phyloP scores from a whole-genome alignment of 2,329 filamentous ascomycete genomes.

The Aciculosporium take region DNA sequence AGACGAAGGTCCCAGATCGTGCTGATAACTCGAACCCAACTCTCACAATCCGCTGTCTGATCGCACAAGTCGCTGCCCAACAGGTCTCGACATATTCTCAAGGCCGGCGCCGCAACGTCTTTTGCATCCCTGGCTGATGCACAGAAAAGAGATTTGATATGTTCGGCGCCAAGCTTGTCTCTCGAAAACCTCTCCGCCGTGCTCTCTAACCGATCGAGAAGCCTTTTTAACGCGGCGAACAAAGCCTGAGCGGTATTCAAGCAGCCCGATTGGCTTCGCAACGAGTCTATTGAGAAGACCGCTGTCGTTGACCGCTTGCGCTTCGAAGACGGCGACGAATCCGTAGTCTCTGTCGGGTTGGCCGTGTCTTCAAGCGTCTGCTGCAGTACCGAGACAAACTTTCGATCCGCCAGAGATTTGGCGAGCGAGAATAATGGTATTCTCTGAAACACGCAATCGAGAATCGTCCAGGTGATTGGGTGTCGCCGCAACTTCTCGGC shows the following conservation, averaged over 20 bases:
- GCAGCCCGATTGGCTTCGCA: conserved; percentile 27
- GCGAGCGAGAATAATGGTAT: conserved; percentile 57
- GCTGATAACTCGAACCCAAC: conserved; percentile 33
- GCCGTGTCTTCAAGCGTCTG: conserved; percentile 48
- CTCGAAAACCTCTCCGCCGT: conserved; percentile 22
- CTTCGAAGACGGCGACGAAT: conserved; percentile 21
- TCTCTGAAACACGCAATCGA: conserved; percentile 45
- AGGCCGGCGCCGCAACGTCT: conserved; percentile 28
- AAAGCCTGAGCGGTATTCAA: conserved; percentile 33
- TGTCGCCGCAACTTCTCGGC: conserved; percentile 41
- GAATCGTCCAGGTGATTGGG: conserved; percentile 45
- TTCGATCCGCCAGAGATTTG: conserved; percentile 54
- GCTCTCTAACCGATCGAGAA: conserved; percentile 31
- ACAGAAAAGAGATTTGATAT: conserved; percentile 43
- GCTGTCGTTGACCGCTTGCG: conserved; percentile 29
- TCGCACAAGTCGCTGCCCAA: conserved; percentile 19
- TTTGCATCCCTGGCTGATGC: conserved; percentile 33
- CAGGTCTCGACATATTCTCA: conserved; percentile 30
- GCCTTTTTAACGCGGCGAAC: conserved; percentile 29
- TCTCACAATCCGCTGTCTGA: conserved; percentile 22
- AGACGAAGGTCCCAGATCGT: conserved; percentile 40
- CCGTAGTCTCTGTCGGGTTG: conserved; percentile 14
- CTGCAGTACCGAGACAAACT: conserved; percentile 52
- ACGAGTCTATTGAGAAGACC: conserved; percentile 23
- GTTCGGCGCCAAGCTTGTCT: conserved; percentile 40